Conservation (phyloP, 2,329 filamentous ascomycete genomes). For the Ophiosphaerella korrae region DNA sequence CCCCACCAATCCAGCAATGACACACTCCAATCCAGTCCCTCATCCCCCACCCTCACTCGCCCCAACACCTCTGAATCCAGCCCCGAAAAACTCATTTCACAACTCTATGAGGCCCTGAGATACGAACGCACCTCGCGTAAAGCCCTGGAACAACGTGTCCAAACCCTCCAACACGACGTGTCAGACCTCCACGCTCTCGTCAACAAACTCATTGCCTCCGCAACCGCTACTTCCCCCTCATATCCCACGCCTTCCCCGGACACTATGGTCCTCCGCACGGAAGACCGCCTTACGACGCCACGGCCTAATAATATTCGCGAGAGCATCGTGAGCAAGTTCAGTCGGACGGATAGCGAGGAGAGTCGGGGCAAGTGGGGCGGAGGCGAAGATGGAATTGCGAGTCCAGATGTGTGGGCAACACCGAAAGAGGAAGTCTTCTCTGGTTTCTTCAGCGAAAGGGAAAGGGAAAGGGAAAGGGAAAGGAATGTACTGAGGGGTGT, state of each 20-base stretch:
- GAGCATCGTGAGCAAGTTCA: constrained; percentile 3
- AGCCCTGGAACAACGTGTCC: constrained; percentile 40
- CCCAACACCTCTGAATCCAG: not conserved
- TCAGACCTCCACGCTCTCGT: constrained; percentile 36
- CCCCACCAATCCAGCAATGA: constrained; percentile 22
- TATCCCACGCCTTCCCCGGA: constrained; percentile 45
- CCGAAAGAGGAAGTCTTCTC: constrained; percentile 44
- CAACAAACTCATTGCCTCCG: constrained; percentile 29
- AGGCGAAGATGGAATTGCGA: constrained; percentile 23
- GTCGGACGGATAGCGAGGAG: constrained; percentile 2
- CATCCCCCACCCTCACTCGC: constrained; percentile 17
- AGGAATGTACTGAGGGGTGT: not conserved
- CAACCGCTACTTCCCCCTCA: constrained; percentile 21
- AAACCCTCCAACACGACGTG: constrained; percentile 38
- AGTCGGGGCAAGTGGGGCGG: constrained; percentile 17
- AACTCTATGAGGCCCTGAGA: constrained; percentile 32
- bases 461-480: not conserved
- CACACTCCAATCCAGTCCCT: constrained; percentile 9
- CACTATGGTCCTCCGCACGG: constrained; percentile 24
- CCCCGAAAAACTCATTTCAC: constrained; percentile 18
- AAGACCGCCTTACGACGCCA: constrained; percentile 35
- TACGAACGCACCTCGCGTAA: constrained; percentile 42
- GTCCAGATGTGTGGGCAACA: constrained; percentile 43
- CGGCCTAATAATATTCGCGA: constrained; percentile 14
- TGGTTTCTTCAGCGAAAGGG: constrained; percentile 12